Percentiles rank a stretch among this genome's conserved stretches.
phyloP scores from a whole-genome alignment of 2,329 filamentous ascomycete species.

The Furcasterigmium furcatum region DNA sequence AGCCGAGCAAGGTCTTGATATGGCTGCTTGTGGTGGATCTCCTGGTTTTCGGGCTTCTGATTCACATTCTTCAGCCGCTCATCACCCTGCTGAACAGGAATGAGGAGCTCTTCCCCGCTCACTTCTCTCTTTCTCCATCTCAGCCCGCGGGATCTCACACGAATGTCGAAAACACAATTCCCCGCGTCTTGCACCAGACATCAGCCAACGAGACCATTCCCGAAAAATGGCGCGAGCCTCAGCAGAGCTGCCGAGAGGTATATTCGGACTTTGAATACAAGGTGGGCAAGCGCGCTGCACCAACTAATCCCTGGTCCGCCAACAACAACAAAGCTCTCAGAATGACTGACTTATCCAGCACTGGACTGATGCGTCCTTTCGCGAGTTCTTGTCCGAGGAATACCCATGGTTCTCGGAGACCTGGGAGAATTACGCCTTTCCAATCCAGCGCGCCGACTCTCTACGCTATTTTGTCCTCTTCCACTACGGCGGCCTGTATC shows the following conservation, averaged over 20 bases:
- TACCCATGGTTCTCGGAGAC: slow-evolving; percentile 72
- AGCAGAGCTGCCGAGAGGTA: slow-evolving; percentile 26
- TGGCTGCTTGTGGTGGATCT: not conserved
- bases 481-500: slow-evolving; percentile 66
- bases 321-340: too few relatives aligned
- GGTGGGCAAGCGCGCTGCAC: too few relatives aligned
- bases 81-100: slow-evolving; percentile 19
- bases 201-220: slow-evolving; percentile 5
- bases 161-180: slow-evolving; percentile 25
- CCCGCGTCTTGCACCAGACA: slow-evolving; percentile 21
- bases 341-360: too few relatives aligned
- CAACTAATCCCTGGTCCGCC: too few relatives aligned
- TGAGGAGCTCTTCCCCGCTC: slow-evolving; percentile 13
- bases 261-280: slow-evolving; percentile 29
- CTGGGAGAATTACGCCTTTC: slow-evolving; percentile 66
- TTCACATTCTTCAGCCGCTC: slow-evolving; percentile 37
- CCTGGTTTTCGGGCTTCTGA: not conserved
- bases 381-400: slow-evolving; percentile 64
- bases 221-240: slow-evolving; percentile 23
- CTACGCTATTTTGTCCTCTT: slow-evolving; percentile 73
- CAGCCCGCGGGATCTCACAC: slow-evolving; percentile 16
- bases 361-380: slow-evolving; percentile 67
- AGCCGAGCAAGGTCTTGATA: not conserved
- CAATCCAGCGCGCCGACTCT: slow-evolving; percentile 71
- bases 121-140: slow-evolving; percentile 22